phyloP scores from a whole-genome alignment of 2,329 filamentous ascomycete species.

The Cladophialophora exuberans region DNA sequence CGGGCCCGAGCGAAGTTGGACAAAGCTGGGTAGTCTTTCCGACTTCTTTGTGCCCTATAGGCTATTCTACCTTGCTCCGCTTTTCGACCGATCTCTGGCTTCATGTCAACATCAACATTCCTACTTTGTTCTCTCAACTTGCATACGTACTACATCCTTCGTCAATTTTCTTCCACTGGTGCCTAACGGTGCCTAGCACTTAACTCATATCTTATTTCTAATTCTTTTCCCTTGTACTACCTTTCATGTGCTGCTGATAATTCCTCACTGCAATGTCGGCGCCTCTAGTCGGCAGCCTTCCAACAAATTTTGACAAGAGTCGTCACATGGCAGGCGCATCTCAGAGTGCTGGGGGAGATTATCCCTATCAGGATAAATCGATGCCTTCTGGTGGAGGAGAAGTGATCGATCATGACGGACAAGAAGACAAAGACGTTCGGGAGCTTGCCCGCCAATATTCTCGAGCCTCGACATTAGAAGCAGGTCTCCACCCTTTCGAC shows the following conservation, averaged over 20 bases:
- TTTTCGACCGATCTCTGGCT: no score
- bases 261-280: slow-evolving; percentile 12
- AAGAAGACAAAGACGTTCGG: slow-evolving; percentile 18
- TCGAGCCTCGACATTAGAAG: slow-evolving; percentile 9
- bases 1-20: no score
- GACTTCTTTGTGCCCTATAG: no score
- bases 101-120: no score
- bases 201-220: not conserved
- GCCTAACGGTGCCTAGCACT: no score
- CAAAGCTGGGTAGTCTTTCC: no score
- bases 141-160: no score
- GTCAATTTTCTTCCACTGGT: no score
- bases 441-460: slow-evolving; percentile 23
- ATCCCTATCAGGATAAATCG: slow-evolving; percentile 13
- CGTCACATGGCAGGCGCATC: slow-evolving; percentile 20
- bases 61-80: no score
- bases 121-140: no score
- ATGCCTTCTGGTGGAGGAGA: slow-evolving; percentile 13
- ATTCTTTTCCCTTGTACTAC: not conserved
- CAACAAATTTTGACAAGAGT: slow-evolving; percentile 22
- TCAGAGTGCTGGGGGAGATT: slow-evolving; percentile 9
- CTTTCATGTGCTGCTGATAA: slow-evolving; percentile 5
- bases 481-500: slow-evolving; percentile 25
- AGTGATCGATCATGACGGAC: slow-evolving; percentile 8
- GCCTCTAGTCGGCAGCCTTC: slow-evolving; percentile 19